Base-by-base conservation (phyloP, 2,329 filamentous ascomycete species). In the Cytospora piceae region DNA sequence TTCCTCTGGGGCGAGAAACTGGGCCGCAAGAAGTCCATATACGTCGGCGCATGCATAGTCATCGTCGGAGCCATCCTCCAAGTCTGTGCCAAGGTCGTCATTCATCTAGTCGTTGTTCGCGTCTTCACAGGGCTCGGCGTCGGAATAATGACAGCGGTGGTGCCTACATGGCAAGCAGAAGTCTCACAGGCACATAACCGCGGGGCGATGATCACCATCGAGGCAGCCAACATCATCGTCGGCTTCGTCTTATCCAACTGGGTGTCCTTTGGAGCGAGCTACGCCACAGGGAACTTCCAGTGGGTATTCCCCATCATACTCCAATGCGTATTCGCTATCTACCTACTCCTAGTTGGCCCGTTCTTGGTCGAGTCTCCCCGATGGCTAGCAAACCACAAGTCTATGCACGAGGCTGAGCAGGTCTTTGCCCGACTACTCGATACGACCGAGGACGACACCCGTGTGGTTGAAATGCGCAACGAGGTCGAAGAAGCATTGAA, bases 371-470 rank as follows among this genome's bases (percentile, higher is more conserved):
- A 61, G 22, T 61, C 58, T 2, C 58, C 58, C 29, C 58, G 58
- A 17, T 61, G 58, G 58, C 12, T 61, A 14, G 58, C 58, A 29
- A 20, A 53, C 46, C 58, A 61, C 15, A 53, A 61, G 24, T 42
- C 42, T 3, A 54, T 61, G 15, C 31, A 53, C 29, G 24, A 61
- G 46, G 58, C 58, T 6, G 46, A 53, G 15, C 39, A 37, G 14
- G 61, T 63, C 14, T 34, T 63, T n/a, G 51, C 52, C 34, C 61
- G 61, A 5, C 39, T 63, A 15, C 61, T 63, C 2, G 61, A 63
- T 17, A 56, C 39, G 7, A 53, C 53, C 5, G 61, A 63, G 29
- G 32, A 53, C 32, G 52, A 63, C n/a, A 37, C 17, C 17, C 49
- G 52, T 14, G 61, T 63, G 11, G 31, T 57, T 14, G 27, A 63